Percentiles rank a stretch among this genome's conserved stretches.
These are phyloP conservation scores for Saccharomyces uvarum DNA, from an alignment of 1,139 yeast genomes.

Conservation along the genomic window DNA sequence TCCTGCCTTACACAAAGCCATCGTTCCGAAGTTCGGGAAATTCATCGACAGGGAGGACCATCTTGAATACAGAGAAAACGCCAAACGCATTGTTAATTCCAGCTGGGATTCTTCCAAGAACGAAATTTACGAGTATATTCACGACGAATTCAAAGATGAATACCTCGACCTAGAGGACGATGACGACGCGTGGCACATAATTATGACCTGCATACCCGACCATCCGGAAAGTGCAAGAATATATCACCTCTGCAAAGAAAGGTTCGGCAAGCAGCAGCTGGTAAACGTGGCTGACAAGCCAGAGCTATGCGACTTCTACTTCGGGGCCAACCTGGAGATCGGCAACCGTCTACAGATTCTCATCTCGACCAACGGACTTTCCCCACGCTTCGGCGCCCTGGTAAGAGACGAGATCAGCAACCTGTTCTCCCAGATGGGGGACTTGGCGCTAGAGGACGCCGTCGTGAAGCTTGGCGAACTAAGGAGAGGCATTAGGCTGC, in stretches of 20 bases:
- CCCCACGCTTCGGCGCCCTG: slow-evolving; percentile 30
- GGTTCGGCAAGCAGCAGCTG: slow-evolving; percentile 25
- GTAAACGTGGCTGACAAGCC: slow-evolving; percentile 33
- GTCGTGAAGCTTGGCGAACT: slow-evolving; percentile 23
- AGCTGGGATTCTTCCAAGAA: slow-evolving; percentile 5
- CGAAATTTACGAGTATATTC: slow-evolving; percentile 16
- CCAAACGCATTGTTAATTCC: slow-evolving; percentile 1
- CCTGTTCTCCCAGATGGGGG: slow-evolving; percentile 8
- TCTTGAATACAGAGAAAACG: slow-evolving; percentile 5
- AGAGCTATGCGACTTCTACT: slow-evolving; percentile 30
- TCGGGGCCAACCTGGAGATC: slow-evolving; percentile 27
- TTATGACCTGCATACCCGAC: slow-evolving; percentile 29
- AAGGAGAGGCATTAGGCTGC: slow-evolving; percentile 17
- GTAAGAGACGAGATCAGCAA: slow-evolving; percentile 24
- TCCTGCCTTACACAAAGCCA: slow-evolving; percentile 20
- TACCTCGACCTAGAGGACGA: slow-evolving; percentile 13
- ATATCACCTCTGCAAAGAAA: slow-evolving; percentile 18
- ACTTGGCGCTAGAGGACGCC: slow-evolving; percentile 20
- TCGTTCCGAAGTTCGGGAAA: slow-evolving; percentile 10
- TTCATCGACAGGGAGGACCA: slow-evolving; percentile 5
- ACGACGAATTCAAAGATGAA: slow-evolving; percentile 12
- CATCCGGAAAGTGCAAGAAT: slow-evolving; percentile 19
- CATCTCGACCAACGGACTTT: slow-evolving; percentile 30
- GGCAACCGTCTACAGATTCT: slow-evolving; percentile 21
- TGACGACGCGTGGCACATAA: slow-evolving; percentile 21